Conservation (phyloP, 139 green algal species). For the Deuterostichococcus epilithicus region DNA sequence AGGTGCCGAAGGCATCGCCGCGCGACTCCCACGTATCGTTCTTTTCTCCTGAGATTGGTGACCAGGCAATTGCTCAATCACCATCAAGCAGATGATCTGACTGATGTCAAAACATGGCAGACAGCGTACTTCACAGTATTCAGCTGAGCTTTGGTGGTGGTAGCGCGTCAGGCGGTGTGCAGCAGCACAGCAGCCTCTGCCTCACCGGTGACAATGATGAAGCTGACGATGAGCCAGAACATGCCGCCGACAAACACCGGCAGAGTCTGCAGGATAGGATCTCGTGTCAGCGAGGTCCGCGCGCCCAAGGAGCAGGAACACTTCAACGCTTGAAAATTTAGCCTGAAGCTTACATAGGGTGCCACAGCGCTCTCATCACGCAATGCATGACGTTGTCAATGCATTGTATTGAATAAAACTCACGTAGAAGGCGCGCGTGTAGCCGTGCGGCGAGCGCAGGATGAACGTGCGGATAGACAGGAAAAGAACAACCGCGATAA, state of each 20-base stretch:
- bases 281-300: no score
- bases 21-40: no score
- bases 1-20: constrained; percentile 5
- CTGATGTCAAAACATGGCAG: no score
- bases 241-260: constrained; percentile 40
- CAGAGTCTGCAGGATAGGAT: constrained; percentile 11
- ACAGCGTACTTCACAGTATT: not conserved
- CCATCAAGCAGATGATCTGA: no score
- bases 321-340: no score
- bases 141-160: not conserved
- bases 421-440: constrained; percentile 29
- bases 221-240: constrained; percentile 51
- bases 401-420: not conserved
- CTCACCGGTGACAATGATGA: constrained; percentile 59
- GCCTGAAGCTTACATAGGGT: no score
- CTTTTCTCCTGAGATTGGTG: no score
- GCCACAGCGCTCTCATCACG: no score
- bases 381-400: not conserved
- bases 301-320: no score
- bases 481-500: constrained; percentile 31
- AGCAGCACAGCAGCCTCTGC: not conserved
- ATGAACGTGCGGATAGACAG: constrained; percentile 24
- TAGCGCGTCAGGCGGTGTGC: not conserved
- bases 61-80: no score
- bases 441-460: constrained; percentile 29